phyloP scores from a whole-genome alignment of 768 basidiomycete species.

The Kwoniella sp. region DNA sequence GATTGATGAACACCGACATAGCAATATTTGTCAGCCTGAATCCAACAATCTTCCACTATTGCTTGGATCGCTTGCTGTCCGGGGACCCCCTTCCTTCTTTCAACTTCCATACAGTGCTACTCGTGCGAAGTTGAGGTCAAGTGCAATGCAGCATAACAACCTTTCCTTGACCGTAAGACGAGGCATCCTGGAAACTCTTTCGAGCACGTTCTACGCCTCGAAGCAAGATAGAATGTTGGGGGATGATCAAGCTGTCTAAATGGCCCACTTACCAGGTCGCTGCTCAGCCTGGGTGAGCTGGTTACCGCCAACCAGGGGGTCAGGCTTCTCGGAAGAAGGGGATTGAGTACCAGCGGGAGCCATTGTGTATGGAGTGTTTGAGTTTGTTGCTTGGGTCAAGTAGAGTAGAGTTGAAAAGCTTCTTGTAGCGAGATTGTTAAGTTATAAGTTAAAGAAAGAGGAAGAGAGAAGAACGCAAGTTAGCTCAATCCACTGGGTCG shows the following conservation, averaged over 20 bases:
- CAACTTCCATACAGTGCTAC: too few species aligned
- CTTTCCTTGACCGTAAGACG: too few species aligned
- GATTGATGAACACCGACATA: neutral
- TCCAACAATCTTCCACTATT: too few species aligned
- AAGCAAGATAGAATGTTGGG: too few species aligned
- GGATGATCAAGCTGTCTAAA: neutral
- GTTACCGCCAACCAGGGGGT: slow-evolving; percentile 18
- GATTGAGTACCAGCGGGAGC: slow-evolving; percentile 22
- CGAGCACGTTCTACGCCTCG: too few species aligned
- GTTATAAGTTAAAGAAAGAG: neutral
- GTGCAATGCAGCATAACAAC: too few species aligned
- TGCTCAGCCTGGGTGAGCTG: slow-evolving; percentile 34
- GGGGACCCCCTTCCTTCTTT: too few species aligned
- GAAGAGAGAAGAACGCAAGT: neutral
- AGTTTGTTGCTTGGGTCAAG: neutral
- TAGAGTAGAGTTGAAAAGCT: neutral
- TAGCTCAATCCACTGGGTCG: neutral
- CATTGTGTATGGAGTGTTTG: slow-evolving; percentile 18
- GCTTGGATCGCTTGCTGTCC: too few species aligned
- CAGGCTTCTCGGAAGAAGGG: slow-evolving; percentile 25
- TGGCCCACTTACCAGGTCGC: slow-evolving; percentile 25
- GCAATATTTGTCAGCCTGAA: neutral
- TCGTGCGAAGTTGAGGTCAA: too few species aligned
- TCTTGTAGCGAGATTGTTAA: neutral
- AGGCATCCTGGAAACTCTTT: too few species aligned